A percentile compares a stretch with the other conserved stretches of the same genome.
Conservation (phyloP, 352 stramenopile genomes). For the Phytophthora pini region DNA sequence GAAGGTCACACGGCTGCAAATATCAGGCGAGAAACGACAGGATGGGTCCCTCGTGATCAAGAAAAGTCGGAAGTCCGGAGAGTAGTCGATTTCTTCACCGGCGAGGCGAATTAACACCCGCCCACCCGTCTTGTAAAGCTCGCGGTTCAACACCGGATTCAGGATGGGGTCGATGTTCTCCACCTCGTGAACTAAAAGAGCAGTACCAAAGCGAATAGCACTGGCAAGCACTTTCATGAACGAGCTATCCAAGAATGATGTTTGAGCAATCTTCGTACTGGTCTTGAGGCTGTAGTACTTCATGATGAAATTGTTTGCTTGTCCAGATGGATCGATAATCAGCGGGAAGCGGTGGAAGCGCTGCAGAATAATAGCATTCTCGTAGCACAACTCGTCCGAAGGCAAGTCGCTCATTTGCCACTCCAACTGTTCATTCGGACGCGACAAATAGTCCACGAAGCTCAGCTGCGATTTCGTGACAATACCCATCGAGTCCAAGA, state of each 20-base stretch:
- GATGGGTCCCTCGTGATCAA: slow-evolving; percentile 98
- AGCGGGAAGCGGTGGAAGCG: slow-evolving; percentile 98
- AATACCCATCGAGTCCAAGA: slow-evolving; percentile 95
- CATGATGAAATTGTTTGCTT: slow-evolving; percentile 99
- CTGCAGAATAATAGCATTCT: slow-evolving; percentile 99
- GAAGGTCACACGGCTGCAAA: slow-evolving; percentile 98
- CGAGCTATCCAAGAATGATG: slow-evolving; percentile 98
- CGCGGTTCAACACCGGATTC: slow-evolving; percentile 99
- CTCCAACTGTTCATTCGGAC: slow-evolving; percentile 93
- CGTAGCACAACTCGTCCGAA: slow-evolving; percentile 97
- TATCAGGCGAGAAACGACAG: slow-evolving; percentile 98
- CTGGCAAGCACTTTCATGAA: slow-evolving; percentile 99
- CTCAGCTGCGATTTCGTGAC: slow-evolving; percentile 78
- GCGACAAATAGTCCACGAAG: slow-evolving; percentile 97
- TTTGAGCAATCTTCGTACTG: slow-evolving; percentile 96
- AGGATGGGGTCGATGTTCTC: slow-evolving; percentile 99
- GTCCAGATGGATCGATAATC: slow-evolving; percentile 98
- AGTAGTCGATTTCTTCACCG: slow-evolving; percentile 99
- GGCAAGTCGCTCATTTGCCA: slow-evolving; percentile 97
- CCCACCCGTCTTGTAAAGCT: slow-evolving; percentile 99
- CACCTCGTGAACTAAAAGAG: slow-evolving; percentile 99
- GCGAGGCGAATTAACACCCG: slow-evolving; percentile 97
- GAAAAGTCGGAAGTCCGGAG: slow-evolving; percentile 98
- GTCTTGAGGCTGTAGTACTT: slow-evolving; percentile 95
- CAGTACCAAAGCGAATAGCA: slow-evolving; percentile 99